phyloP scores from a whole-genome alignment of 2,329 filamentous ascomycete species.

The Colletotrichum brevisporum region DNA sequence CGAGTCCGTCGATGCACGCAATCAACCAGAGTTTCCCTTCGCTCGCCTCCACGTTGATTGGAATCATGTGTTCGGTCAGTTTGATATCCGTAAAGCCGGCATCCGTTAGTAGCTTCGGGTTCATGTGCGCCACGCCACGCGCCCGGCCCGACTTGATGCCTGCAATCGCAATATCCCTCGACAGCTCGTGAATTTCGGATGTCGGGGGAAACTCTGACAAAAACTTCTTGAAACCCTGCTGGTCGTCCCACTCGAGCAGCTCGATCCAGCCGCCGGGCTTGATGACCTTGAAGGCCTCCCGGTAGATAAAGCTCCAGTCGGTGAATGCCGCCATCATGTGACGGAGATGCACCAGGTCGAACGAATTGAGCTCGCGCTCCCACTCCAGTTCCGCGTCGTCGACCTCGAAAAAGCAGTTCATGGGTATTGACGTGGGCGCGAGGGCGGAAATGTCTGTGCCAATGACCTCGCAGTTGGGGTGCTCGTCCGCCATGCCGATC shows the following conservation, averaged over 20 bases:
- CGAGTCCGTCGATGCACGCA: constrained; percentile 64
- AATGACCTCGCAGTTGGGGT: constrained; percentile 68
- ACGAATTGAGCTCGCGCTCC: constrained; percentile 65
- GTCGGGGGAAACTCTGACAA: constrained; percentile 58
- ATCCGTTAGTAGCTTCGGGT: constrained; percentile 59
- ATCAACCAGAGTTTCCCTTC: constrained; percentile 69
- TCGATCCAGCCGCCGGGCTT: constrained; percentile 72
- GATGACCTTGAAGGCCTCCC: constrained; percentile 65
- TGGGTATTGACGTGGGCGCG: constrained; percentile 68
- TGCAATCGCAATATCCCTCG: constrained; percentile 58
- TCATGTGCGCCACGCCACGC: constrained; percentile 61
- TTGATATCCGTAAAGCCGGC: constrained; percentile 67
- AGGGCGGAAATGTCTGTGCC: constrained; percentile 73
- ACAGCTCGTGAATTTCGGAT: constrained; percentile 60
- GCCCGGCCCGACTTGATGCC: constrained; percentile 60
- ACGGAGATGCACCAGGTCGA: constrained; percentile 71
- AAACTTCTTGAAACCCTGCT: constrained; percentile 51
- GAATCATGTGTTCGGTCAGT: constrained; percentile 63
- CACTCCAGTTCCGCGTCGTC: constrained; percentile 72
- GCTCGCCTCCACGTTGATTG: constrained; percentile 60
- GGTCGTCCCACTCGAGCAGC: constrained; percentile 66
- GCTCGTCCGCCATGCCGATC: constrained; percentile 67
- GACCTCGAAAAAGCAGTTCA: constrained; percentile 72
- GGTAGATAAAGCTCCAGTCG: constrained; percentile 69
- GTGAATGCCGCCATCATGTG: constrained; percentile 69